Base-by-base conservation (phyloP, 225 moss, liverwort and hornwort species). In the Pseudoscleropodium purum region DNA sequence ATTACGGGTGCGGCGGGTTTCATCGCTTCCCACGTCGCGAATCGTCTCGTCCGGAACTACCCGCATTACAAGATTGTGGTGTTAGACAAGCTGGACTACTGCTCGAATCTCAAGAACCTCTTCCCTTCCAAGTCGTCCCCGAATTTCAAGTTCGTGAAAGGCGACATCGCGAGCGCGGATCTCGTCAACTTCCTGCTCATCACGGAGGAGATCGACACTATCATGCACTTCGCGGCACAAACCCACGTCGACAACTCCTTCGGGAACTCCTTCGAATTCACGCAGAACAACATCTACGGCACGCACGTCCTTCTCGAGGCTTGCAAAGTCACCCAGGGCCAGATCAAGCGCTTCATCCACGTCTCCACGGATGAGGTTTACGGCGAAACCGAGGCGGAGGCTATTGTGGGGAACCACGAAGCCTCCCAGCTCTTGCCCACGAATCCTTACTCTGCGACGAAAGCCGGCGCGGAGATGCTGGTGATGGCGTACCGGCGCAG, bases 1-100 rank as follows among this genome's bases (percentile, higher is more conserved):
- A 93, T 93, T 6, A 93, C 93, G 19, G 93, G 93, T 43, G 93
- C 93, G 30, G 93, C 93, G 62, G 93, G 93, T 76, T 93, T 93
- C 85, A 93, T 93, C 82, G 93, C 91, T 26, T 91, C 92, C 5
- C 93, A 93, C 51, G 93, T 93, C 15, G 93, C 93, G 56, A 93
- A 93, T 54, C 91, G 88, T 69, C 70, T 93, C 90, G 90, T 93
- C 75, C 93, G 91, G 20, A 91, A 92, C 76, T 93, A 91, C 72
- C 93, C 93, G 23, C 85, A 92, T 31, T 93, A 93, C 93, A 93
- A 93, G 87, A 92, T 93, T 23, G 93, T 93, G 84, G 93, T 93
- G 61, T 77, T 93, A 86, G 93, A 93, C 57, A 93, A 93, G 93
- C 87, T 93, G 80, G 93, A 93, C 75, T 93, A 93, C 84, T 93